Conservation (phyloP, 345 rosid genomes). For the Lepidium didymum region DNA sequence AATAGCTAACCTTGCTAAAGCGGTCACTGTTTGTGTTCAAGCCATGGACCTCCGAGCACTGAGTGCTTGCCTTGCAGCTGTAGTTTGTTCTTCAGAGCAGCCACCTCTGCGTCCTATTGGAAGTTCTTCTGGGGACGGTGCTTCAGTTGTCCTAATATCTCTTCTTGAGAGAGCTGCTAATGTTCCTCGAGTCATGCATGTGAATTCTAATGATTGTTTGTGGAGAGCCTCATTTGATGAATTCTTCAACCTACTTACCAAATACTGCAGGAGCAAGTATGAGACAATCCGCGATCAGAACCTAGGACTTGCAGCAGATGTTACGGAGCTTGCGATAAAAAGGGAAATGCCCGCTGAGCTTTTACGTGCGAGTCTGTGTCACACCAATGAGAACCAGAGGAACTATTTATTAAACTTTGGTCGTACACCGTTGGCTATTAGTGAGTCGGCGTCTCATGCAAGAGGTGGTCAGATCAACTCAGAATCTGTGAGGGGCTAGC, state of each 20-base stretch:
- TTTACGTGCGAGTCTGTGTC: slow-evolving; percentile 86
- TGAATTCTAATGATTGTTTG: slow-evolving; percentile 51
- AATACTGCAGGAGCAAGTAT: slow-evolving; percentile 86
- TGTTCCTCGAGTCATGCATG: slow-evolving; percentile 41
- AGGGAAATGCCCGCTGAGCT: slow-evolving; percentile 97
- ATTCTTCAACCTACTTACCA: slow-evolving; percentile 85
- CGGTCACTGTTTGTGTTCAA: slow-evolving; percentile 56
- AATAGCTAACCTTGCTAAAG: slow-evolving; percentile 52
- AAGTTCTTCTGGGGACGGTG: slow-evolving; percentile 85
- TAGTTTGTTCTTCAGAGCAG: slow-evolving; percentile 94
- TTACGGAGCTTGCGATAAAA: slow-evolving; percentile 59
- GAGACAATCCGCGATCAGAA: slow-evolving; percentile 58
- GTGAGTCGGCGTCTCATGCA: slow-evolving; percentile 39
- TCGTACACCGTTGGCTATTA: slow-evolving; percentile 45
- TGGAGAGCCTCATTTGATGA: slow-evolving; percentile 98
- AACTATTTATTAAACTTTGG: slow-evolving; percentile 71
- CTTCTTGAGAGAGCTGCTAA: slow-evolving; percentile 83
- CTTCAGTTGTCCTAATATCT: slow-evolving; percentile 61
- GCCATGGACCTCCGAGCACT: slow-evolving; percentile 91
- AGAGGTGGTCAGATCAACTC: slow-evolving; percentile 54
- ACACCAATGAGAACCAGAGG: slow-evolving; percentile 75
- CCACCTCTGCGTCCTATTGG: slow-evolving; percentile 96
- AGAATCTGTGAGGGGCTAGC: slow-evolving; percentile 65
- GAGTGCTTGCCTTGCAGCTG: slow-evolving; percentile 95
- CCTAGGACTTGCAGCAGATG: slow-evolving; percentile 41